A percentile compares a stretch with the other conserved stretches of the same genome.
Evolutionary conservation across 495 filamentous ascomycete genomes (phyloP).

Genomic region (Penicillium daleae): DNA sequence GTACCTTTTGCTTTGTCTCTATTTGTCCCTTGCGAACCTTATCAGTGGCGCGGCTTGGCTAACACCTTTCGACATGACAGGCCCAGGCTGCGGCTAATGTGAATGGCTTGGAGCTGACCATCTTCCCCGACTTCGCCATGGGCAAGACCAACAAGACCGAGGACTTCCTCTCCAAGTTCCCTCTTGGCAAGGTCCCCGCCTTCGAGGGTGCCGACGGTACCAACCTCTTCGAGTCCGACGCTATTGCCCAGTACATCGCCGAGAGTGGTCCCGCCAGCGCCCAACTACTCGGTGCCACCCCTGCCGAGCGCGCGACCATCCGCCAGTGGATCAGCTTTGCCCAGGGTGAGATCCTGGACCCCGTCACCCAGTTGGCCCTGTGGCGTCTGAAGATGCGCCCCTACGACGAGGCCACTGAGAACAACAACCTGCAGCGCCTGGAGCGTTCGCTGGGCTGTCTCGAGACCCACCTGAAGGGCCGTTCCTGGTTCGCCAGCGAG

Average conservation of each 20-base stretch:
- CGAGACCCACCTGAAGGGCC: conserved; percentile 45
- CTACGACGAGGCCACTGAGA: conserved; percentile 43
- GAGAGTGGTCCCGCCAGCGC: conserved; percentile 52
- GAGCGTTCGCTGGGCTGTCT: conserved; percentile 44
- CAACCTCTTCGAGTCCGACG: conserved; percentile 54
- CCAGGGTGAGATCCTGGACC: conserved; percentile 47
- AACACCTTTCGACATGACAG: conserved; percentile 30
- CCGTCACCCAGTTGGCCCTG: conserved; percentile 37
- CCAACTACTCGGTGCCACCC: conserved; percentile 54
- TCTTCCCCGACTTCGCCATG: conserved; percentile 45
- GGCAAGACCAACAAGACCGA: conserved; percentile 52
- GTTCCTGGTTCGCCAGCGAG: conserved; percentile 49
- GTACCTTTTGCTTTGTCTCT: neutral
- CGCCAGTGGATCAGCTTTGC: conserved; percentile 54
- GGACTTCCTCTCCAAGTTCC: conserved; percentile 63
- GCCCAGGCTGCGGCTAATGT: conserved; percentile 55
- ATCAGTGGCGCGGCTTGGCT: neutral
- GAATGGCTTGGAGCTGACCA: conserved; percentile 51
- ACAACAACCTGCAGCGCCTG: conserved; percentile 25
- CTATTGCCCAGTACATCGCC: conserved; percentile 59
- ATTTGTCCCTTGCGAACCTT: neutral
- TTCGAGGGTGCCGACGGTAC: conserved; percentile 58
- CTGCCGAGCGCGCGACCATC: conserved; percentile 52
- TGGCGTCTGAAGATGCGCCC: conserved; percentile 34
- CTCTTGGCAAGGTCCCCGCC: conserved; percentile 61